These are phyloP conservation scores for Aspergillus unguis DNA, from an alignment of 2,329 filamentous ascomycete genomes.

Conservation along the genomic window DNA sequence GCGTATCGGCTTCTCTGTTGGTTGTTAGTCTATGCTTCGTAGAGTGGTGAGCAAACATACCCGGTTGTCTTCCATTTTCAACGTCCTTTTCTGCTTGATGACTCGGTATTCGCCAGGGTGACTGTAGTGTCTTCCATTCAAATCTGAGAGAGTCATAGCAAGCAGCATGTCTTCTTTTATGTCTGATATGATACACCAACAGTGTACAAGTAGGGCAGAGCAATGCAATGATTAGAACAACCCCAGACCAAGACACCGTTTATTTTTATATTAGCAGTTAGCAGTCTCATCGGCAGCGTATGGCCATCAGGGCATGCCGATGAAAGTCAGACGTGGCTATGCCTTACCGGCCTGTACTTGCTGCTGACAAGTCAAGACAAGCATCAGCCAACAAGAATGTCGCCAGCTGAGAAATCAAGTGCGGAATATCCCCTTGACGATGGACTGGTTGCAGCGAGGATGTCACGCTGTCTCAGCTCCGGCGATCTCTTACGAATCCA, in stretches of 20 bases:
- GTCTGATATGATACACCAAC: not conserved
- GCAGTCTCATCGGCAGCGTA: not conserved
- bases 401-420: slow-evolving; percentile 6
- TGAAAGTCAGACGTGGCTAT: slow-evolving; percentile 22
- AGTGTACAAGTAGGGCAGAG: not conserved
- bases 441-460: not conserved
- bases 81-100: not conserved
- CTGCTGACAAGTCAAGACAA: slow-evolving; percentile 7
- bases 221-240: not conserved
- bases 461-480: slow-evolving; percentile 5
- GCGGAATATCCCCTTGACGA: not conserved
- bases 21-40: not conserved
- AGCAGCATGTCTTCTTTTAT: slow-evolving; percentile 5
- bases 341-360: slow-evolving; percentile 5
- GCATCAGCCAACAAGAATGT: slow-evolving; percentile 1
- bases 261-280: not conserved
- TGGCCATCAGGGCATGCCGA: not conserved
- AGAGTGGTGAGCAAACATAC: not conserved
- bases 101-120: not conserved
- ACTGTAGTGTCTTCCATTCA: not conserved
- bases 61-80: slow-evolving; percentile 7
- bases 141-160: not conserved
- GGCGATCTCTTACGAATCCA: not conserved
- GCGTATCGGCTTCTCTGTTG: slow-evolving; percentile 2
- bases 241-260: not conserved